These are phyloP conservation scores for Metschnikowia lachancei DNA, from an alignment of 805 yeast species.

Conservation along the genomic window DNA sequence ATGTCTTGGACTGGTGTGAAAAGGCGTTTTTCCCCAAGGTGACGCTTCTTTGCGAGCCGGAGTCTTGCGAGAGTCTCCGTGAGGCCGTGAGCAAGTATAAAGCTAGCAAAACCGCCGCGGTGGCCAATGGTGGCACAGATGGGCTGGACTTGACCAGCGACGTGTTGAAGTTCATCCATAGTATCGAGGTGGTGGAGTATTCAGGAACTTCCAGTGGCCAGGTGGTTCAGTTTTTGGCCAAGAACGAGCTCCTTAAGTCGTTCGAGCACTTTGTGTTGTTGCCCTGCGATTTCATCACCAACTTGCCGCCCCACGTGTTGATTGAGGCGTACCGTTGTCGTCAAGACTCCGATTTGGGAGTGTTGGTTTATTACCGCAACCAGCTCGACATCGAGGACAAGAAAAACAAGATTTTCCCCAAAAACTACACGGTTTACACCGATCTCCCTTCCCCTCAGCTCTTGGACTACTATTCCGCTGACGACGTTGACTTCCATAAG, in stretches of 20 bases:
- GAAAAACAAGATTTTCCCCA: slow-evolving; percentile 54
- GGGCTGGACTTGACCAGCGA: slow-evolving; percentile 18
- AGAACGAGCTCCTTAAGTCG: slow-evolving; percentile 39
- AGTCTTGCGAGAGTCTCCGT: slow-evolving; percentile 46
- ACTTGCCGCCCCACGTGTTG: slow-evolving; percentile 84
- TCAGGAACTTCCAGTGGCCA: slow-evolving; percentile 54
- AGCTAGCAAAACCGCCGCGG: slow-evolving; percentile 30
- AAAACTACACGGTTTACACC: slow-evolving; percentile 66
- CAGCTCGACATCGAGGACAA: slow-evolving; percentile 74
- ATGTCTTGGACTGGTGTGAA: slow-evolving; percentile 91
- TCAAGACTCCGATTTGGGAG: slow-evolving; percentile 63
- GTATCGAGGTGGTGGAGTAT: slow-evolving; percentile 25
- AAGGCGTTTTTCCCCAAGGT: slow-evolving; percentile 72
- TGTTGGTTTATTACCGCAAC: slow-evolving; percentile 75
- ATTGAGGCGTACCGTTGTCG: slow-evolving; percentile 80
- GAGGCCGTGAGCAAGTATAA: slow-evolving; percentile 50
- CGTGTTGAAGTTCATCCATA: slow-evolving; percentile 18
- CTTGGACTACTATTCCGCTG: slow-evolving; percentile 69
- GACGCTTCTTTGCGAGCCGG: slow-evolving; percentile 57
- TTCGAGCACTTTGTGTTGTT: slow-evolving; percentile 59
- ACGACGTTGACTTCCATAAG: slow-evolving; percentile 68
- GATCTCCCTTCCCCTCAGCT: slow-evolving; percentile 46
- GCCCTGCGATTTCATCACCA: slow-evolving; percentile 93
- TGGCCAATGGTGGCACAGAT: slow-evolving; percentile 12
- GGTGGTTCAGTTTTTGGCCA: slow-evolving; percentile 47